phyloP scores from a whole-genome alignment of 192 early-diverging fungal species.

The Coemansia sp. region DNA sequence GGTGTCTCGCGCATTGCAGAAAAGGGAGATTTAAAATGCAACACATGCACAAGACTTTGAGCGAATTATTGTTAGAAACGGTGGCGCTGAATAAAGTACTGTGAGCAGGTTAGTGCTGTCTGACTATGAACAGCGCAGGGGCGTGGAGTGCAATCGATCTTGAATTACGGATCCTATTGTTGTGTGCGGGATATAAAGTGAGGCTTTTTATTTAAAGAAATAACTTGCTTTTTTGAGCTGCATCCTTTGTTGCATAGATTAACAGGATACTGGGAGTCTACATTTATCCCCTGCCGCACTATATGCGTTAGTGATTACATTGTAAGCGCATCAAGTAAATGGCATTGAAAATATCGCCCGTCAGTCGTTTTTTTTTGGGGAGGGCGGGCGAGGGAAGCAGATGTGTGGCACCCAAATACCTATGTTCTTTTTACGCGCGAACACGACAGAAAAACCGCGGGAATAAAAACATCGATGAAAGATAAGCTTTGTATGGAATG shows the following conservation, averaged over 20 bases:
- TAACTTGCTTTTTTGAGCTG: not conserved
- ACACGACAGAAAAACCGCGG: not conserved
- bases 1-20: slow-evolving; percentile 1
- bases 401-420: too few relatives aligned
- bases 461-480: not conserved
- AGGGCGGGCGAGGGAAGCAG: too few relatives aligned
- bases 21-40: not conserved
- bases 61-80: not conserved
- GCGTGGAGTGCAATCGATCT: slow-evolving; percentile 6
- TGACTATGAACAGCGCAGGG: not conserved
- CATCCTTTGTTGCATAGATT: slow-evolving; percentile 6
- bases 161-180: not conserved
- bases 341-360: not conserved
- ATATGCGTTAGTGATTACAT: not conserved
- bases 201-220: not conserved
- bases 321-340: not conserved
- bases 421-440: not conserved
- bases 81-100: not conserved
- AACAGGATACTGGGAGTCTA: not conserved
- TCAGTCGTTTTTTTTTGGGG: too few relatives aligned
- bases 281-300: not conserved
- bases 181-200: not conserved
- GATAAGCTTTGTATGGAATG: not conserved
- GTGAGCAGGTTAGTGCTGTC: not conserved
- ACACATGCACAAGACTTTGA: not conserved